Evolutionary conservation across 805 yeast genomes (phyloP).

Genomic region (Teunomyces cretensis): DNA sequence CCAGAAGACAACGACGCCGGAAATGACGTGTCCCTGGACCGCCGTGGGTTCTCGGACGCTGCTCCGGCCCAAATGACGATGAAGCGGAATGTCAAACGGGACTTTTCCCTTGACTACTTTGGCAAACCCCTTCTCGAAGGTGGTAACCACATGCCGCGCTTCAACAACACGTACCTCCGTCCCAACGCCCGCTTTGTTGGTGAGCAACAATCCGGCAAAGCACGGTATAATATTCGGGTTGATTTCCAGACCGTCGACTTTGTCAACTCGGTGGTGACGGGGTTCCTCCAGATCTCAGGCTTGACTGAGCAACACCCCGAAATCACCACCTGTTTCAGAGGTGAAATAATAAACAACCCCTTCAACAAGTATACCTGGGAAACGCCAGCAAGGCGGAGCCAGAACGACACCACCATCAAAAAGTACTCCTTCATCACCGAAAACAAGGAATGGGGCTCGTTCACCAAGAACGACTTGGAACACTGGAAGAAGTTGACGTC

Average conservation of each 20-base stretch:
- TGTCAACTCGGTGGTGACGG: slow-evolving; percentile 43
- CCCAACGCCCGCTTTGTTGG: slow-evolving; percentile 67
- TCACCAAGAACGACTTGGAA: slow-evolving; percentile 42
- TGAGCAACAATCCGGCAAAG: slow-evolving; percentile 66
- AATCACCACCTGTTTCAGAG: slow-evolving; percentile 70
- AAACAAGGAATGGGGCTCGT: slow-evolving; percentile 57
- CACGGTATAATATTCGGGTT: slow-evolving; percentile 65
- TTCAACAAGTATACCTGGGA: slow-evolving; percentile 24
- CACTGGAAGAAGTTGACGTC: slow-evolving; percentile 51
- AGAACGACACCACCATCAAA: slow-evolving; percentile 14
- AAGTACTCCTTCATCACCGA: slow-evolving; percentile 56
- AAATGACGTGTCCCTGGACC: not conserved
- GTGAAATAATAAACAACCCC: slow-evolving; percentile 63
- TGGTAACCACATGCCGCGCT: slow-evolving; percentile 12
- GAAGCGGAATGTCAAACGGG: not conserved
- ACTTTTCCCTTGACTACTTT: not conserved
- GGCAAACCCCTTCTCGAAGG: not conserved
- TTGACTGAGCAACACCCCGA: slow-evolving; percentile 61
- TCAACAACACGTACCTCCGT: slow-evolving; percentile 48
- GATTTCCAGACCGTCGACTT: slow-evolving; percentile 71
- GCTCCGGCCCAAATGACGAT: not conserved
- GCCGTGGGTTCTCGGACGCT: not conserved
- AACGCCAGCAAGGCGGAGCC: slow-evolving; percentile 6
- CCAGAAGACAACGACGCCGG: not conserved
- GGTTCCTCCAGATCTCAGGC: slow-evolving; percentile 65